These are phyloP conservation scores for Daucus carota DNA, from an alignment of 129 eudicot genomes.

Conservation along the genomic window DNA sequence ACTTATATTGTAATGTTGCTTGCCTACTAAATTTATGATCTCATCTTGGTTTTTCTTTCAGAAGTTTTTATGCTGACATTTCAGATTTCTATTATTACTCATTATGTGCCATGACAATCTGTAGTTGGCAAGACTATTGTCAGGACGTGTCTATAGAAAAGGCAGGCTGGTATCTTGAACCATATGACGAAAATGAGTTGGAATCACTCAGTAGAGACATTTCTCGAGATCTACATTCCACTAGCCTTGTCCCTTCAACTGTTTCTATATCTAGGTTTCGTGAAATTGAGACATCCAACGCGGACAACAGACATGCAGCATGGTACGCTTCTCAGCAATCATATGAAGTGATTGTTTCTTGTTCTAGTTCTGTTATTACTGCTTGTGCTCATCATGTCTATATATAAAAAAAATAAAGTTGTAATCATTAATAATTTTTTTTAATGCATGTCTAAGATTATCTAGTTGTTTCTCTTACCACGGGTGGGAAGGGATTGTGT, in stretches of 20 bases:
- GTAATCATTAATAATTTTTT: not conserved
- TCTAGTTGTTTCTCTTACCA: not conserved
- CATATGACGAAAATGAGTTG: conserved; percentile 22
- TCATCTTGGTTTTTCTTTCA: not conserved
- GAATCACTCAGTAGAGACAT: conserved; percentile 16
- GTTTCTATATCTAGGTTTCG: conserved; percentile 11
- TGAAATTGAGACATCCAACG: conserved; percentile 22
- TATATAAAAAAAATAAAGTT: not conserved
- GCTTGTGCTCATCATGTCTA: not conserved
- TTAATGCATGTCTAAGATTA: not conserved
- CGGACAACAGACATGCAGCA: conserved; percentile 23
- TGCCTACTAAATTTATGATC: not conserved
- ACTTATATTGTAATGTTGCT: not conserved
- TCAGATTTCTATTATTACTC: not conserved
- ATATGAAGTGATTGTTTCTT: not conserved
- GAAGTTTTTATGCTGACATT: not conserved
- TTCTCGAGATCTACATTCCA: conserved; percentile 6
- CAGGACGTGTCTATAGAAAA: conserved; percentile 74
- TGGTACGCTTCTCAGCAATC: conserved; percentile 23
- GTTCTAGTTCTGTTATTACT: not conserved
- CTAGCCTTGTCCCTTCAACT: conserved; percentile 14
- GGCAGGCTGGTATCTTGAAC: conserved; percentile 73
- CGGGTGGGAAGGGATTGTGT: not conserved
- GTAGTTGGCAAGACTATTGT: conserved; percentile 75
- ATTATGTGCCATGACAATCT: conserved; percentile 6